These are phyloP conservation scores for Cryphonectria radicalis DNA, from an alignment of 2,329 filamentous ascomycete genomes.

Conservation along the genomic window DNA sequence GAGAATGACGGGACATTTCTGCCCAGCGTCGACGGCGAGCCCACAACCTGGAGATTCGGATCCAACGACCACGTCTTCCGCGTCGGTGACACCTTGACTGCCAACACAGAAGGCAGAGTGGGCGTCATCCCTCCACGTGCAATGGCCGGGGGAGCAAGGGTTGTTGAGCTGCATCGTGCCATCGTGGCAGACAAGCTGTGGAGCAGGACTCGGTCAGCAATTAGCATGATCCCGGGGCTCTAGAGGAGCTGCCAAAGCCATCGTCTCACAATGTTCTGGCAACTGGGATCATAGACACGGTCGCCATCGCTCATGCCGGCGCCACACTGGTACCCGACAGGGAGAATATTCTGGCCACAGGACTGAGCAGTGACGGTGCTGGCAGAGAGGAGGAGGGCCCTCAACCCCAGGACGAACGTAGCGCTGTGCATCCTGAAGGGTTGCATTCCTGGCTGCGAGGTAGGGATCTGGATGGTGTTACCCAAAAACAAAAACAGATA, in stretches of 20 bases:
- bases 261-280: not conserved
- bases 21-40: not conserved
- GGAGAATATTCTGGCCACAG: not conserved
- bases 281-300: conserved; percentile 12
- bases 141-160: not conserved
- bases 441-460: not conserved
- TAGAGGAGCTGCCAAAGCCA: not conserved
- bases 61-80: not conserved
- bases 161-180: conserved; percentile 7
- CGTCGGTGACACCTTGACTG: too few relatives aligned
- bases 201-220: not conserved
- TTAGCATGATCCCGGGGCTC: not conserved
- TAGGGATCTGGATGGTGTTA: not conserved
- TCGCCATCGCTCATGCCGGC: not conserved
- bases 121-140: conserved; percentile 8
- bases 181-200: conserved; percentile 10
- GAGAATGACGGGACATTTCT: not conserved
- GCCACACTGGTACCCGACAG: conserved; percentile 4
- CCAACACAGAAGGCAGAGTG: not conserved
- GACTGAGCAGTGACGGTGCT: not conserved
- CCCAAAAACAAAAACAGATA: not conserved
- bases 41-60: not conserved
- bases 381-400: conserved; percentile 6
- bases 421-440: not conserved
- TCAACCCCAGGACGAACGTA: not conserved